These are phyloP conservation scores for Pythium chondricola DNA, from an alignment of 352 stramenopile species.

Conservation along the genomic window DNA sequence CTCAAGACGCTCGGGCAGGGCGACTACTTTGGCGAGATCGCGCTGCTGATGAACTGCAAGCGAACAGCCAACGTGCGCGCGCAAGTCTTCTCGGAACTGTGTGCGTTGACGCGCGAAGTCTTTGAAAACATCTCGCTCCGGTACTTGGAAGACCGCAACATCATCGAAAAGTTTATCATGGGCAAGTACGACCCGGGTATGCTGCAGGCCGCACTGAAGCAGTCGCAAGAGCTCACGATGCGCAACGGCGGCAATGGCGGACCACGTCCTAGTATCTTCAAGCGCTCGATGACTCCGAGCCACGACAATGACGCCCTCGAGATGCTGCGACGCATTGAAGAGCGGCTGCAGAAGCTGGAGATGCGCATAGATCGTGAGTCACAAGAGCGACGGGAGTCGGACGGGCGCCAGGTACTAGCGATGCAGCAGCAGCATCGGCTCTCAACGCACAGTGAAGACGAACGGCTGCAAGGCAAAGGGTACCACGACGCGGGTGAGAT, in stretches of 20 bases:
- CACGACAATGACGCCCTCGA: conserved; percentile 6
- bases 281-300: neutral
- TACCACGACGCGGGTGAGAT: neutral
- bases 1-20: conserved; percentile 62
- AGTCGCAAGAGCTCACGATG: conserved; percentile 64
- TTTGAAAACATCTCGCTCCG: conserved; percentile 73
- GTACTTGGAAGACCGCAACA: conserved; percentile 68
- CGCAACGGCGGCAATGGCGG: conserved; percentile 10
- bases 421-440: neutral
- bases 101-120: conserved; percentile 60
- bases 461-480: neutral
- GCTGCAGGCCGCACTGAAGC: conserved; percentile 68
- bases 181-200: conserved; percentile 77
- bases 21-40: conserved; percentile 82
- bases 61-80: conserved; percentile 72
- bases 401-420: conserved; percentile 20
- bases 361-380: conserved; percentile 37
- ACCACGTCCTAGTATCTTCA: neutral
- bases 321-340: conserved; percentile 40
- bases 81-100: conserved; percentile 68
- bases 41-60: conserved; percentile 81
- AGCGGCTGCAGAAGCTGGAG: conserved; percentile 46
- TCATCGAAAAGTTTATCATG: conserved; percentile 85
- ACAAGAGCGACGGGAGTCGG: conserved; percentile 41
- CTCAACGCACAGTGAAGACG: conserved; percentile 1